Base-by-base conservation (phyloP, 169 alveolate species). In the Eimeria brunetti region DNA sequence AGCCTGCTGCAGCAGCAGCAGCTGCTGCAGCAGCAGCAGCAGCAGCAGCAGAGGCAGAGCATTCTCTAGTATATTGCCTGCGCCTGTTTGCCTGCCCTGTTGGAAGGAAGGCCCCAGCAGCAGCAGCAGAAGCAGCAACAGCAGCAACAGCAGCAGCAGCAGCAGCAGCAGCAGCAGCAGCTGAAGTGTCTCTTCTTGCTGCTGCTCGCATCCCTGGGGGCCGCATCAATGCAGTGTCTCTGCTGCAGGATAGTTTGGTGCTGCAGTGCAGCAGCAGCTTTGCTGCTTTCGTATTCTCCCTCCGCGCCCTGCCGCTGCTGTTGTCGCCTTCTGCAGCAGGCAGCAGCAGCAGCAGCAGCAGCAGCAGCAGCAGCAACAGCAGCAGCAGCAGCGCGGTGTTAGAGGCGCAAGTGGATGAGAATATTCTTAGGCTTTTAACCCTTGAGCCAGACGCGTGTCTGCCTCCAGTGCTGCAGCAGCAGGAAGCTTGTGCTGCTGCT, bases 291-390 rank as follows among this genome's bases (percentile, higher is more conserved):
- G 90, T 83, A 9, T 83, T 83, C 75, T 83, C 90, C 7, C 75
- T 83, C 4, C 76, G 56, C 41, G 90, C 90, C 56, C 76, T 83
- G 53, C 90, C 90, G 76, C 76, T 83, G 90, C 90, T 83, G 76
- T 76, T 83, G 90, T 76, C 75, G 44, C 76, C 90, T 38, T 56
- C 36, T 14, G 51, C 71, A 16, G 90, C 56, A 56, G 51, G 90
- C 75, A 56, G 41, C 44, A 30, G 69, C 36, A 51, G 67, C 88
- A 44, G 88, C 88, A 51, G 67, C 90, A 53, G 76, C 75, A 56
- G 75, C 90, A 83, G 75, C 90, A 56, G 90, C 71, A 46, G 8
- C 64, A 46, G 30, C 36, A 44, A 33, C 78, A 22, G 78, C 78
- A 30, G 38, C 85, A 36, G 85, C 56, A 38, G 56, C 85, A 75